Evolutionary conservation across 306 rosid genomes (phyloP).

Genomic region (Pterocarpus macrocarpus): DNA sequence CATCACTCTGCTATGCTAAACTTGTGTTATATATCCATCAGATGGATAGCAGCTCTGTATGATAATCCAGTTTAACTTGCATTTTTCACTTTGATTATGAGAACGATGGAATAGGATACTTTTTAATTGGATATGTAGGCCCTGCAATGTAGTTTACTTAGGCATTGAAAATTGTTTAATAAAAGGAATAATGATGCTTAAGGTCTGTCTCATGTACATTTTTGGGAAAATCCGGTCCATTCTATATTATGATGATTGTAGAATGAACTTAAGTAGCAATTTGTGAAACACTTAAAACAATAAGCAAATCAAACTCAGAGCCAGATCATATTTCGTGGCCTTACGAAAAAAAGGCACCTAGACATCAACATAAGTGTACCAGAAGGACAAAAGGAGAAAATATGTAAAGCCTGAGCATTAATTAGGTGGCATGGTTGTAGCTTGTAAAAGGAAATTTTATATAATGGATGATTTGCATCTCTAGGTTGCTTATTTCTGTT

Average conservation of each 20-base stretch:
- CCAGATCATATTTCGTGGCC: no score
- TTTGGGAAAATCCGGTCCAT: slow-evolving; percentile 7
- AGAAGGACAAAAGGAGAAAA: neutral
- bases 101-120: slow-evolving; percentile 20
- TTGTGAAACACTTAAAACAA: slow-evolving; percentile 14
- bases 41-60: slow-evolving; percentile 9
- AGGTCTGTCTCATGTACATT: slow-evolving; percentile 10
- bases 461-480: no score
- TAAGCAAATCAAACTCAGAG: slow-evolving; percentile 4
- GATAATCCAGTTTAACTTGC: slow-evolving; percentile 26
- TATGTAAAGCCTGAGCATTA: no score
- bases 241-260: slow-evolving; percentile 5
- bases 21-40: slow-evolving; percentile 1
- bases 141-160: slow-evolving; percentile 6
- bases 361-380: slow-evolving; percentile 24
- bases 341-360: neutral
- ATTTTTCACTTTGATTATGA: slow-evolving; percentile 33
- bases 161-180: neutral
- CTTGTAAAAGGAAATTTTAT: neutral
- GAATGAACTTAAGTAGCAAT: slow-evolving; percentile 23
- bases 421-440: no score
- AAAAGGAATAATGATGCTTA: slow-evolving; percentile 32
- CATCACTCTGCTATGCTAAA: slow-evolving; percentile 16
- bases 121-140: slow-evolving; percentile 4
- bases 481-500: no score